Conservation (phyloP, 108 stramenopile species). For the Schizochytrium sp. region DNA sequence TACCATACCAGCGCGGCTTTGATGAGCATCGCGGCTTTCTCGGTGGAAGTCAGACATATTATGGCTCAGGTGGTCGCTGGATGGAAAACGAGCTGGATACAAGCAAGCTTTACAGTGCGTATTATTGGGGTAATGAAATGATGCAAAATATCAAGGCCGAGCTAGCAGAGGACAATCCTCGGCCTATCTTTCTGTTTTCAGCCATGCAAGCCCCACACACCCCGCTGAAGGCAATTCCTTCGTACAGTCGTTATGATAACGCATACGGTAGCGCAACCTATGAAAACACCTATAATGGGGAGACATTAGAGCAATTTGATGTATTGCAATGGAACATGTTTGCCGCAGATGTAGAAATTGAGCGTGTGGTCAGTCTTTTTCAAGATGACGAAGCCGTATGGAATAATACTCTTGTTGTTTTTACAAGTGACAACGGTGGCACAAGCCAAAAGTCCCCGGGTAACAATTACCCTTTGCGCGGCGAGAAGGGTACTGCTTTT, state of each 20-base stretch:
- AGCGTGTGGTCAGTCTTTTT: conserved; percentile 3
- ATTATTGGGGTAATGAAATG: conserved; percentile 17
- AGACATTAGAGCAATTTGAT: conserved; percentile 22
- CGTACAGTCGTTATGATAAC: conserved; percentile 4
- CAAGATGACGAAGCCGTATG: conserved; percentile 46
- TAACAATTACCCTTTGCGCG: conserved; percentile 39
- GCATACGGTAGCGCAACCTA: conserved; percentile 26
- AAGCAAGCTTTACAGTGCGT: neutral
- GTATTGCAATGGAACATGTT: conserved; percentile 52
- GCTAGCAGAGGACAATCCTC: neutral
- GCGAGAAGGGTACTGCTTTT: conserved; percentile 34
- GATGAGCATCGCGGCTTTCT: conserved; percentile 20
- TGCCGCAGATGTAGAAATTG: conserved; percentile 50
- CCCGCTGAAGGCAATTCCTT: neutral
- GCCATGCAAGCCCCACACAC: conserved; percentile 52
- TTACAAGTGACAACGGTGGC: conserved; percentile 51
- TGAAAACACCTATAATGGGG: neutral
- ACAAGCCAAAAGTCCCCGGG: conserved; percentile 38
- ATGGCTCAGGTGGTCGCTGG: neutral
- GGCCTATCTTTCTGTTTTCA: conserved; percentile 8
- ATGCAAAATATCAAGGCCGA: neutral
- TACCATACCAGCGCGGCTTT: conserved; percentile 28
- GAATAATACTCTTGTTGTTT: conserved; percentile 45
- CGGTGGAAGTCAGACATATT: conserved; percentile 45
- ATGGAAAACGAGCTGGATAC: neutral